Conservation (phyloP, 2,329 filamentous ascomycete genomes). For the Lecanosticta acicola region DNA sequence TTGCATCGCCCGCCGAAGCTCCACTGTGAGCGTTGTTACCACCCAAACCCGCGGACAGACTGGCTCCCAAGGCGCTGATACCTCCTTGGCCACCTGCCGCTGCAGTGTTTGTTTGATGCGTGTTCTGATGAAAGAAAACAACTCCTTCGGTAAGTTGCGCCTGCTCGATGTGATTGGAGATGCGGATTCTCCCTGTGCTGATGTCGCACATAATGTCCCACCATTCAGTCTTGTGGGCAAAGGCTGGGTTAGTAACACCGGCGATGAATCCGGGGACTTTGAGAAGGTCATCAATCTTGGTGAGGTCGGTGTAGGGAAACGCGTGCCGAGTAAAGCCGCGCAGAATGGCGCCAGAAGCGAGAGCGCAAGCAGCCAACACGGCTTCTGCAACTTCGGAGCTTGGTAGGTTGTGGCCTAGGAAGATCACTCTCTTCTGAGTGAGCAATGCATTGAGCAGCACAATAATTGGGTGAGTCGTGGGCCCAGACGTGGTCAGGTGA, state of each 20-base stretch:
- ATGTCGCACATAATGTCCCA: constrained; percentile 96
- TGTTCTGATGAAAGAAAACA: constrained; percentile 70
- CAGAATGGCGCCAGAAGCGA: constrained; percentile 86
- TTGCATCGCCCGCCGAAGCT: constrained; percentile 55
- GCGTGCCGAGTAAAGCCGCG: constrained; percentile 92
- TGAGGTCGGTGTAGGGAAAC: constrained; percentile 96
- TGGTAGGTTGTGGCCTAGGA: constrained; percentile 89
- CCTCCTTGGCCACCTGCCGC: constrained; percentile 23
- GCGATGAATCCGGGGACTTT: constrained; percentile 97
- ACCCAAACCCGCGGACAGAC: constrained; percentile 33
- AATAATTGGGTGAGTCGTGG: constrained; percentile 87
- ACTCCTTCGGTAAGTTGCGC: constrained; percentile 79
- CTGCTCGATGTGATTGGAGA: constrained; percentile 78
- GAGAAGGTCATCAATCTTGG: constrained; percentile 92
- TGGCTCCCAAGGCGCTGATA: constrained; percentile 28
- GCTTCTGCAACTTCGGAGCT: constrained; percentile 95
- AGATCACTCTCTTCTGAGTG: constrained; percentile 94
- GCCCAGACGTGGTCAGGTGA: constrained; percentile 87
- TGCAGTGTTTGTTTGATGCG: constrained; percentile 21
- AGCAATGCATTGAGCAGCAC: constrained; percentile 90
- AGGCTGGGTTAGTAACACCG: constrained; percentile 94
- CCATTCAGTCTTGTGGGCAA: constrained; percentile 92
- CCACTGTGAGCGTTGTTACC: constrained; percentile 28
- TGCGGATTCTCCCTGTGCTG: constrained; percentile 86
- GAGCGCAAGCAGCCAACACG: constrained; percentile 91